Evolutionary conservation across 2,329 filamentous ascomycete species (phyloP).

Genomic region (Cordyceps pruinosa): DNA sequence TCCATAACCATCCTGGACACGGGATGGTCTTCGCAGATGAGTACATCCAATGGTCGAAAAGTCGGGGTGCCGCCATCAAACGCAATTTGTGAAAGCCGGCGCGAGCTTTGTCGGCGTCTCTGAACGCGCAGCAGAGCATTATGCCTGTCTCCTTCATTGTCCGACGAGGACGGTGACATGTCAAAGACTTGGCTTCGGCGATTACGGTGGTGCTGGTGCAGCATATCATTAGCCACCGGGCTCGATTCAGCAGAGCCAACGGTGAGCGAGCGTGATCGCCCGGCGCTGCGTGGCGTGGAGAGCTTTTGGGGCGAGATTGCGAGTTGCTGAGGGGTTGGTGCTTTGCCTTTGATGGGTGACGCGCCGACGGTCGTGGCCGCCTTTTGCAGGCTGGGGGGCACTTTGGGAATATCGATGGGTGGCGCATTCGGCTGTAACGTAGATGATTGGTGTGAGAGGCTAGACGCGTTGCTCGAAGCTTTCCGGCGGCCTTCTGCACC

Average conservation of each 20-base stretch:
- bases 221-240: conserved; percentile 59
- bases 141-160: conserved; percentile 90
- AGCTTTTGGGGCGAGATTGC: conserved; percentile 58
- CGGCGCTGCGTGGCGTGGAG: conserved; percentile 54
- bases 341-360: conserved; percentile 52
- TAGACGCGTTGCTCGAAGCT: conserved; percentile 83
- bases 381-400: conserved; percentile 53
- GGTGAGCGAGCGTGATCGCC: conserved; percentile 78
- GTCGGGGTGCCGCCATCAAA: conserved; percentile 68
- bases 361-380: conserved; percentile 47
- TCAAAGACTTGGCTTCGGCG: conserved; percentile 91
- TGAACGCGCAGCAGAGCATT: conserved; percentile 89
- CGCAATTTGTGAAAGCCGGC: conserved; percentile 85
- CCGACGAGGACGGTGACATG: conserved; percentile 93
- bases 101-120: conserved; percentile 87
- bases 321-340: conserved; percentile 43
- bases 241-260: conserved; percentile 92
- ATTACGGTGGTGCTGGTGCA: conserved; percentile 73
- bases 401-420: conserved; percentile 65
- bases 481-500: conserved; percentile 70
- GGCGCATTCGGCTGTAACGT: conserved; percentile 64
- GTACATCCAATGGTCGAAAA: conserved; percentile 84
- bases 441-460: conserved; percentile 68
- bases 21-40: conserved; percentile 96
- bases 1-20: conserved; percentile 99